phyloP scores from a whole-genome alignment of 371 early-diverging fungal genomes.

The Chytridium lagenaria region DNA sequence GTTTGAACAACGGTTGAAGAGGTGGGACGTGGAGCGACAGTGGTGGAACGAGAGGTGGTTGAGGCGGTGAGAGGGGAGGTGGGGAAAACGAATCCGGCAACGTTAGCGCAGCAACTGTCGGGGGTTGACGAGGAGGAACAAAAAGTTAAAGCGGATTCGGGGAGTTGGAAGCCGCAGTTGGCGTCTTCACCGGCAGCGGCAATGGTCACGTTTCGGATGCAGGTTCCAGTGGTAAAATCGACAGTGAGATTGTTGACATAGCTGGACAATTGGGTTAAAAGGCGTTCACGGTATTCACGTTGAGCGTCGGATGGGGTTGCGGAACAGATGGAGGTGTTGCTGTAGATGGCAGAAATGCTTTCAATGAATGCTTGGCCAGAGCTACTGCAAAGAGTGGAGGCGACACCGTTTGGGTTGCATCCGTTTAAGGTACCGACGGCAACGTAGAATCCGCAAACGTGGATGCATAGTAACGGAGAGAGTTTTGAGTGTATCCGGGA shows the following conservation, averaged over 20 bases:
- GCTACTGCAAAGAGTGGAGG: not conserved
- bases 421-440: not conserved
- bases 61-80: not conserved
- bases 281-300: not conserved
- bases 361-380: not conserved
- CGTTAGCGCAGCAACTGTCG: not conserved
- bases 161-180: constrained; percentile 20
- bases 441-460: constrained; percentile 22
- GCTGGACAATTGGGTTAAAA: not conserved
- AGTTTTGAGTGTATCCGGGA: not conserved
- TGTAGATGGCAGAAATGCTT: not conserved
- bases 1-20: not conserved
- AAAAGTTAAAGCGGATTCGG: not conserved
- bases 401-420: constrained; percentile 6
- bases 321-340: constrained; percentile 8
- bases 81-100: not conserved
- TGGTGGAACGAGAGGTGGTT: constrained; percentile 10
- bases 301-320: not conserved
- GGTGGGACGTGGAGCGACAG: not conserved
- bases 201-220: not conserved
- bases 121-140: not conserved
- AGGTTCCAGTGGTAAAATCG: not conserved
- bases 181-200: not conserved
- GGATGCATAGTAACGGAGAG: constrained; percentile 5
- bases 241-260: not conserved